Base-by-base conservation (phyloP, 164 flowering plant genomes). In the Pachysandra terminalis region DNA sequence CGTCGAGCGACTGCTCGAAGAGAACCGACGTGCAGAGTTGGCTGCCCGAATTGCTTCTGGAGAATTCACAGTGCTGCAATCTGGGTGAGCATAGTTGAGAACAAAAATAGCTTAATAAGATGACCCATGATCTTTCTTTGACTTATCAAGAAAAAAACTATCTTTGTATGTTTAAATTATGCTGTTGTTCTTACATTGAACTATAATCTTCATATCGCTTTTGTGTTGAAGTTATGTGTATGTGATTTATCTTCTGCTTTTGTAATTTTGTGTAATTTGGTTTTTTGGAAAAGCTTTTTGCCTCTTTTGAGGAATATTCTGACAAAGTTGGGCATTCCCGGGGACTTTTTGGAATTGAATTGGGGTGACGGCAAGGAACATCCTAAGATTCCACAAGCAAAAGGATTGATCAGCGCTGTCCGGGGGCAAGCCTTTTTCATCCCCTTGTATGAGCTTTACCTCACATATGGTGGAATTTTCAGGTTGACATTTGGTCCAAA, bases 401-500 rank as follows among this genome's bases (percentile, higher is more conserved):
- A 84, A 84, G 99, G 99, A 35, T n/a, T 86, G 3, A 65, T 89
- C 16, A 72, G 75, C 6, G 86, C 95, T 41, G 69, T 92, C 25
- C 74, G 86, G 19, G 84, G 76, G 24, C 90, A 90, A 77, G 84
- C 99, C 13, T 95, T 95, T 67, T 95, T 95, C 76, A 73, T 95
- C 17, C 98, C 99, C 21, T 69, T 95, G 60, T 95, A 87, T 77
- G 90, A 88, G 77, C 93, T 92, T 65, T 95, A 75, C 71, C 89
- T 90, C 63, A 84, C 87, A 25, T 95, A 95, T 82, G 99, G 99
- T 67, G 97, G 97, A 71, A 75, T 95, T 55, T 95, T 92, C 75
- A 79, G 97, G 71, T 71, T 95, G 74, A 82, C 71, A 7, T 89
- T 95, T 82, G 99, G 99, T 67, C 99, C 99, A 52, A 95, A 95